Conservation (phyloP, 305 asterid species). For the Stenogyne calaminthoides region DNA sequence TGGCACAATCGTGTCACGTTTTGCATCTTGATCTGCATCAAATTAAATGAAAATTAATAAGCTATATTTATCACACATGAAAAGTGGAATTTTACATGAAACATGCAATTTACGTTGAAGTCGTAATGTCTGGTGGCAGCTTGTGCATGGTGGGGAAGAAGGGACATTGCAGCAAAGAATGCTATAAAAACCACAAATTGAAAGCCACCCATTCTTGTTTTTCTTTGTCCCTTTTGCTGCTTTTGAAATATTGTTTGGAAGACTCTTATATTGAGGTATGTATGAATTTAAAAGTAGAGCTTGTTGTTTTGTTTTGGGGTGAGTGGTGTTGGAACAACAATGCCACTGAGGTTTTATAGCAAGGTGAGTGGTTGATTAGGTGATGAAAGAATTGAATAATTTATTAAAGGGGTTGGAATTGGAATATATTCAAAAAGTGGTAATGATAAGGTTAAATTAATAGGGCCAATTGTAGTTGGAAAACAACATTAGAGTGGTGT, state of each 20-base stretch:
- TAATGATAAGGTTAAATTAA: not conserved
- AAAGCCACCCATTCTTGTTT: conserved; percentile 34
- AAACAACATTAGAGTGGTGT: conserved; percentile 75
- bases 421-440: no score
- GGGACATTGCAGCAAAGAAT: conserved; percentile 33
- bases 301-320: conserved; percentile 8
- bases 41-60: not conserved
- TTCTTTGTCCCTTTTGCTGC: not conserved
- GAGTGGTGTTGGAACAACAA: conserved; percentile 26
- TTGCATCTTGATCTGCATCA: conserved; percentile 47
- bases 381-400: not conserved
- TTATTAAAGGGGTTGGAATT: not conserved
- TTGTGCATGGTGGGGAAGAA: conserved; percentile 42
- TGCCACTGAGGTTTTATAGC: conserved; percentile 38
- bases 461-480: conserved; percentile 17
- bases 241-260: not conserved
- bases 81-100: not conserved
- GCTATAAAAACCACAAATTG: conserved; percentile 18
- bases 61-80: no score
- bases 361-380: not conserved
- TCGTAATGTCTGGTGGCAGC: conserved; percentile 54
- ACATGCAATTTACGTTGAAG: conserved; percentile 33
- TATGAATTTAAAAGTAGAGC: no score
- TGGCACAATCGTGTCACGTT: conserved; percentile 59
- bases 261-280: not conserved